phyloP scores from a whole-genome alignment of 371 early-diverging fungal species.

The Mucor saturninus region DNA sequence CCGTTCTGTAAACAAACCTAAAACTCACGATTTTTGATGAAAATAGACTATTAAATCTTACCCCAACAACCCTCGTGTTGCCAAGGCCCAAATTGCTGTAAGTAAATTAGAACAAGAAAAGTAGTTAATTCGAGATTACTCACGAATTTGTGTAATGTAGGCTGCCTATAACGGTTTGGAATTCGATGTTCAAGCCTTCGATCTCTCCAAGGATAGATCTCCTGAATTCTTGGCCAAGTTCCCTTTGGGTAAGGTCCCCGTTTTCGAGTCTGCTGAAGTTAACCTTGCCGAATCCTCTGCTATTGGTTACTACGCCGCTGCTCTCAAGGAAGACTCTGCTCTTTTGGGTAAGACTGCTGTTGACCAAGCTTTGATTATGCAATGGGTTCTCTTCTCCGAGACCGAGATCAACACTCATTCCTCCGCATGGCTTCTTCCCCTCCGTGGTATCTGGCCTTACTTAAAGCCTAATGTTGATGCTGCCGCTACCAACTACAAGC shows the following conservation, averaged over 20 bases:
- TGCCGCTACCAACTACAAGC: slow-evolving; percentile 58
- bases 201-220: slow-evolving; percentile 65
- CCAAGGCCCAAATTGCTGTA: slow-evolving; percentile 72
- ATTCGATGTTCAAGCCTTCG: slow-evolving; percentile 68
- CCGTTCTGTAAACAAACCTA: slow-evolving; percentile 41
- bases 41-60: slow-evolving; percentile 58
- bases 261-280: slow-evolving; percentile 77
- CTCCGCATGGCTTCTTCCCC: slow-evolving; percentile 56
- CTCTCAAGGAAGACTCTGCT: slow-evolving; percentile 60
- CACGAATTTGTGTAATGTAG: background rate
- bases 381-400: slow-evolving; percentile 79
- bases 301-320: slow-evolving; percentile 87
- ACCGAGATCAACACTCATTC: slow-evolving; percentile 49
- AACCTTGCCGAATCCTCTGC: slow-evolving; percentile 81
- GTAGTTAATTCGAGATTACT: slow-evolving; percentile 36
- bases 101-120: slow-evolving; percentile 32
- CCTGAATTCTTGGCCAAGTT: slow-evolving; percentile 85
- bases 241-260: slow-evolving; percentile 83
- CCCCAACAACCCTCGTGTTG: slow-evolving; percentile 61
- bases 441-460: slow-evolving; percentile 58
- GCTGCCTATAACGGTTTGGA: slow-evolving; percentile 80
- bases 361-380: slow-evolving; percentile 81
- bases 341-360: slow-evolving; percentile 69
- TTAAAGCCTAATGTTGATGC: slow-evolving; percentile 63
- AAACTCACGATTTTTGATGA: background rate